These are phyloP conservation scores for Sclerotinia spermophila DNA, from an alignment of 2,329 filamentous ascomycete genomes.

Conservation along the genomic window DNA sequence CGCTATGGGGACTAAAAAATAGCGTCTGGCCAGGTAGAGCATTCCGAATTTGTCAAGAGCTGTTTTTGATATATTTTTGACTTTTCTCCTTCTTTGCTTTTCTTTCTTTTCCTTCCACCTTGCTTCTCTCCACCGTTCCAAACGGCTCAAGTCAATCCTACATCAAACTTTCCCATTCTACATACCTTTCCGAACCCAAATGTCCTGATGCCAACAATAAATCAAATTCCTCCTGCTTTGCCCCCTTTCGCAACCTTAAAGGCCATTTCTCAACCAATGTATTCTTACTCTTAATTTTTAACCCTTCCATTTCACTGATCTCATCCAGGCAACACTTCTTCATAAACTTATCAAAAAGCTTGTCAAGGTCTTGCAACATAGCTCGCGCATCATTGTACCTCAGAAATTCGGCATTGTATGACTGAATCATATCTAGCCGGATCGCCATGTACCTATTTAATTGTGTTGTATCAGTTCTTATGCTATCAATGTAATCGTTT, in stretches of 20 bases:
- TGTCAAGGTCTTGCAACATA: neutral
- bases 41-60: too few relatives aligned
- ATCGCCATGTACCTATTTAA: slow-evolving; percentile 3
- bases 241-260: slow-evolving; percentile 13
- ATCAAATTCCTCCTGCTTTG: slow-evolving; percentile 15
- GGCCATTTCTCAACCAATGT: slow-evolving; percentile 22
- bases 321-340: neutral
- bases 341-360: slow-evolving; percentile 5
- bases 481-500: neutral
- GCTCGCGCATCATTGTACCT: neutral
- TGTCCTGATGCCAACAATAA: neutral
- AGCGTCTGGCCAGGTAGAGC: neutral
- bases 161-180: slow-evolving; percentile 34
- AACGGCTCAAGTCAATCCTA: neutral
- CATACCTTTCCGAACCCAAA: slow-evolving; percentile 12
- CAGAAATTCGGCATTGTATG: neutral
- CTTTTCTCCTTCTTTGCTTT: neutral
- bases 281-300: slow-evolving; percentile 18
- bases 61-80: too few relatives aligned
- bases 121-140: neutral
- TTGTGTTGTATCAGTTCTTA: neutral
- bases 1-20: neutral
- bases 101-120: neutral
- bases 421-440: neutral
- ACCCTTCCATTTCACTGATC: neutral